Base-by-base conservation (phyloP, 1,139 yeast genomes). In the Groenewaldozyma sp. region DNA sequence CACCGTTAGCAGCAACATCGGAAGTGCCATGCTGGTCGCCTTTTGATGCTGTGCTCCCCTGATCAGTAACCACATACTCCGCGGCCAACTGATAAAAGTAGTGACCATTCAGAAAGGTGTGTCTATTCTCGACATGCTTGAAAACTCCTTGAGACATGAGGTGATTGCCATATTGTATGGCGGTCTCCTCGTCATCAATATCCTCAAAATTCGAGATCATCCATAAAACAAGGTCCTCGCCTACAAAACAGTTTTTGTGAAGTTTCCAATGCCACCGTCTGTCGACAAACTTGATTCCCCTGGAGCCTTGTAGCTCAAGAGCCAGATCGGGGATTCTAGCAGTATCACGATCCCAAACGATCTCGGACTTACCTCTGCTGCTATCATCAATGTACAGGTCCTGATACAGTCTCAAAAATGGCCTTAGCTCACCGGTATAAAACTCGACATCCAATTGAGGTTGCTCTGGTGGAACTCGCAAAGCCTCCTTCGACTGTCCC, bases 181-280 rank as follows among this genome's bases (percentile, higher is more conserved):
- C 97, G 16, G 80, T 91, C 24, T 86, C 96, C 45, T 93, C 65
- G 0, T 82, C 76, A 36, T 77, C 76, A 34, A 91, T 77, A 53
- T 87, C 97, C 21, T 74, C 76, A 54, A 87, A 82, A 44, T 78
- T 76, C 45, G 81, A 82, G 31, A 82, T 65, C 39, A 88, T 56
- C 96, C 97, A 91, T 17, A 78, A 73, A 0, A 86, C 95, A 49
- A 87, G 68, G 45, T 86, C 95, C 48, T 78, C 76, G 0, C 97
- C 97, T 24, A 84, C 61, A 55, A 91, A 87, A 60, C 95, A 83
- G 47, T 81, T 74, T 27, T 71, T 68, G 58, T 86, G 94, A 9
- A 73, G 66, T 47, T 78, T 79, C 73, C 88, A 78, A 58, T 91
- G 97, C 98, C 98, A 91, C 22, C 79, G 73, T 50, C 97, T 68